Evolutionary conservation across 129 eudicot species (phyloP).

Genomic region (Artemisia annua): DNA sequence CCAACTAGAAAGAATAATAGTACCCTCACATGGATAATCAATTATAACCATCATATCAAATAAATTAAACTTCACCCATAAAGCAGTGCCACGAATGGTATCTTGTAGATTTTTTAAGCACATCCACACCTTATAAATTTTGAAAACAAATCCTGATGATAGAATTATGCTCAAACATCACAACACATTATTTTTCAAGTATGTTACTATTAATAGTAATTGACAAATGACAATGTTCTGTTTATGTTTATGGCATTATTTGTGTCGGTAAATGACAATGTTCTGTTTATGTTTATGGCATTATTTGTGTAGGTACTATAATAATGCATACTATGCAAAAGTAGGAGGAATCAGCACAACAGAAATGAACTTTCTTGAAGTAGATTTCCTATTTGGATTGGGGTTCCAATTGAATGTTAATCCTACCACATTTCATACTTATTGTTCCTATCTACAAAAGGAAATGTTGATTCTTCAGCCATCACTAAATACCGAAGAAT

Average conservation of each 20-base stretch:
- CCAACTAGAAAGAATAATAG: constrained; percentile 29
- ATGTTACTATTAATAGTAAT: not conserved
- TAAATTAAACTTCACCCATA: not conserved
- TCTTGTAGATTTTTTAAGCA: constrained; percentile 10
- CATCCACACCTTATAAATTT: not conserved
- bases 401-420: constrained; percentile 84
- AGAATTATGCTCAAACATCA: not conserved
- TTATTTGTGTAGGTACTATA: constrained; percentile 60
- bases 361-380: constrained; percentile 91
- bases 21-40: constrained; percentile 27
- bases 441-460: constrained; percentile 68
- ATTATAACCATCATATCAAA: constrained; percentile 15
- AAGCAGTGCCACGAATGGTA: constrained; percentile 1
- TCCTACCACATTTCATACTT: constrained; percentile 69
- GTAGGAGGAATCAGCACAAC: constrained; percentile 90
- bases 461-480: constrained; percentile 66
- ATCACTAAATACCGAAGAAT: constrained; percentile 33
- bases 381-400: constrained; percentile 86
- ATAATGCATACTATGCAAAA: constrained; percentile 93
- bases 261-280: constrained; percentile 40
- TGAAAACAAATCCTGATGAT: not conserved
- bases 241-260: constrained; percentile 19
- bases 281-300: constrained; percentile 15
- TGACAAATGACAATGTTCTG: constrained; percentile 13
- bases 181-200: not conserved